phyloP scores from a whole-genome alignment of 495 filamentous ascomycete genomes.

The Penicillium lagena region DNA sequence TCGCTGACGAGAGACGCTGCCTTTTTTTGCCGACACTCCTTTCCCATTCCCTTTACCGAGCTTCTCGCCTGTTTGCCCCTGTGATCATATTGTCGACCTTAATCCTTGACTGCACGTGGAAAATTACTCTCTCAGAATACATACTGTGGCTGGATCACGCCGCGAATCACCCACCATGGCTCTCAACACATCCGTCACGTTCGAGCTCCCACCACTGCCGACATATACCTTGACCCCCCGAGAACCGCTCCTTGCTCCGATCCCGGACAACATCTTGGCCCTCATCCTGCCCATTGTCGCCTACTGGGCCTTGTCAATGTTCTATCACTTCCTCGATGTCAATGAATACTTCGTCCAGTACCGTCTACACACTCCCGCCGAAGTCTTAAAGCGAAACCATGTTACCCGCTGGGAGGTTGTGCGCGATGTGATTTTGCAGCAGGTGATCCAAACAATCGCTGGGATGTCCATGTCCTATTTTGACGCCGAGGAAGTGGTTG shows the following conservation, averaged over 20 bases:
- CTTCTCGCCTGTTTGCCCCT: not conserved
- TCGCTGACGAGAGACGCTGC: conserved; percentile 2
- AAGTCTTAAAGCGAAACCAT: conserved; percentile 79
- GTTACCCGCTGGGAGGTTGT: conserved; percentile 76
- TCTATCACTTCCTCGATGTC: conserved; percentile 81
- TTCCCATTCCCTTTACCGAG: not conserved
- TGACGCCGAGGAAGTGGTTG: conserved; percentile 58
- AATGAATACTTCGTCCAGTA: conserved; percentile 80
- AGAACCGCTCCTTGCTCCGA: conserved; percentile 62
- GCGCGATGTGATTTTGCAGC: conserved; percentile 81
- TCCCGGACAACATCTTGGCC: conserved; percentile 74
- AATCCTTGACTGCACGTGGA: too few species aligned
- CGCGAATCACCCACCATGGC: conserved; percentile 22
- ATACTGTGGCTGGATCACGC: not conserved
- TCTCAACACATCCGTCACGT: conserved; percentile 32
- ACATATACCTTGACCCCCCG: conserved; percentile 60
- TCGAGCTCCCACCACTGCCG: conserved; percentile 70
- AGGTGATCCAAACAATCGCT: conserved; percentile 73
- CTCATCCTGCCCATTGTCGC: conserved; percentile 71
- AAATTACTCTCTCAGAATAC: too few species aligned
- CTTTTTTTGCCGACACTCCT: conserved; percentile 1
- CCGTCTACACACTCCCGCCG: conserved; percentile 86
- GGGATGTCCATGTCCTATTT: conserved; percentile 54
- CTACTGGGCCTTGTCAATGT: conserved; percentile 82
- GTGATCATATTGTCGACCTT: too few species aligned